phyloP scores from a whole-genome alignment of 2,329 filamentous ascomycete species.

The Cadophora gregata region DNA sequence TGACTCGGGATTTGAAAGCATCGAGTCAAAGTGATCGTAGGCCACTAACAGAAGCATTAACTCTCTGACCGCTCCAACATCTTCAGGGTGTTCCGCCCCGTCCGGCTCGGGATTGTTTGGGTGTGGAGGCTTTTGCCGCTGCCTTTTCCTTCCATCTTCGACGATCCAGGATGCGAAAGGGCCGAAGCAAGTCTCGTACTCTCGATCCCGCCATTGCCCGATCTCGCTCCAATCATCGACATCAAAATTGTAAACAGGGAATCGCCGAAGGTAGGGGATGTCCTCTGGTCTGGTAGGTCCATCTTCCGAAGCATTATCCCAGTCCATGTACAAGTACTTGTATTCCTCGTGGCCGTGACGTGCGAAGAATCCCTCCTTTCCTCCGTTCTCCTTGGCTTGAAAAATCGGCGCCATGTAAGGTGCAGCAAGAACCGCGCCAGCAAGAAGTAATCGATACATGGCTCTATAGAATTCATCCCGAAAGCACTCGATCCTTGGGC shows the following conservation, averaged over 20 bases:
- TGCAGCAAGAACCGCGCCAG: constrained; percentile 31
- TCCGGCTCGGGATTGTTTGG: constrained; percentile 14
- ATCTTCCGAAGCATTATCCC: constrained; percentile 13
- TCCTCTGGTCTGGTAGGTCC: constrained; percentile 16
- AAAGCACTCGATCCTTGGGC: constrained; percentile 30
- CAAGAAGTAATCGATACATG: constrained; percentile 31
- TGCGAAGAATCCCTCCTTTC: constrained; percentile 20
- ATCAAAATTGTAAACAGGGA: constrained; percentile 31
- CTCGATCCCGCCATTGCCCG: constrained; percentile 27
- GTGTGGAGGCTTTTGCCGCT: constrained; percentile 19
- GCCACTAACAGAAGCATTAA: constrained; percentile 32
- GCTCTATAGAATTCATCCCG: constrained; percentile 29
- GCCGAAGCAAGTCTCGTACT: constrained; percentile 30
- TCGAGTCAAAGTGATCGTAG: constrained; percentile 29
- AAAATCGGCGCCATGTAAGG: constrained; percentile 28
- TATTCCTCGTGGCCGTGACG: constrained; percentile 15
- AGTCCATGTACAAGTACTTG: constrained; percentile 17
- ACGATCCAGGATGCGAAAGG: constrained; percentile 33
- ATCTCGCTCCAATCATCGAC: constrained; percentile 28
- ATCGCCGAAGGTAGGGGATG: constrained; percentile 28
- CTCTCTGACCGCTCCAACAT: constrained; percentile 29
- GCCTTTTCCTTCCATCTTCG: constrained; percentile 30
- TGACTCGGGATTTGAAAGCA: constrained; percentile 20
- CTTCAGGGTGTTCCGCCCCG: constrained; percentile 22
- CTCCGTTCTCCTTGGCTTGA: constrained; percentile 26